Base-by-base conservation (phyloP, 805 yeast species). In the Zygotorulaspora sp. region DNA sequence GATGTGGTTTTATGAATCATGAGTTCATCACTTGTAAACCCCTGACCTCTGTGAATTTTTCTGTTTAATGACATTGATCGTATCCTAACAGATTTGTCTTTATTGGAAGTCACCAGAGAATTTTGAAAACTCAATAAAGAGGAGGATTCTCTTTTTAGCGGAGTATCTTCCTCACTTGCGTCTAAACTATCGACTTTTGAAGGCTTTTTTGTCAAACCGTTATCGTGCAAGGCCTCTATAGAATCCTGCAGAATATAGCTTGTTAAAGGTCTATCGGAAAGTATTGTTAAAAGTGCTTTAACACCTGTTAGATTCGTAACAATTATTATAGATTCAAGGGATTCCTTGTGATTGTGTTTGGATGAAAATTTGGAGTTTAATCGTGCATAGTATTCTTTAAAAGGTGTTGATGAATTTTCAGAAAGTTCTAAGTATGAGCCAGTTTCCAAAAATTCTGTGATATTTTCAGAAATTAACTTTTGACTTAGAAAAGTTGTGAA, bases 271-370 rank as follows among this genome's bases (percentile, higher is more conserved):
- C 52, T 52, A 43, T 61, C 65, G 1, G 62, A 55, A 16, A 61
- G 35, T 10, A 61, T 56, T 1, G 65, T 61, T 31, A 61, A 39
- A 25, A 61, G 45, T 3, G 65, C 65, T 36, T 55, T 58, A 6
- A 61, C 57, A 15, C 65, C 65, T 2, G 63, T 58, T 35, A 50
- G 52, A 32, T 61, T 59, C 7, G 64, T 57, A 2, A 61, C 46
- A 3, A 61, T 51, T 11, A 53, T 43, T 3, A 61, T 54, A 6
- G 62, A 47, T 13, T 55, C 60, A 7, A 50, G 26, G 5, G 30
- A 22, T 7, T 38, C 21, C 15, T 32, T 19, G 20, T 29, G 6
- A 16, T 21, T 23, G 2, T 19, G 22, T 12, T 21, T 16, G 13
- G 40, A 30, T 13, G 49, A 37, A 33, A 58, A 61, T 37, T 55